Conservation (phyloP, 306 rosid genomes). For the Malus sylvestris region DNA sequence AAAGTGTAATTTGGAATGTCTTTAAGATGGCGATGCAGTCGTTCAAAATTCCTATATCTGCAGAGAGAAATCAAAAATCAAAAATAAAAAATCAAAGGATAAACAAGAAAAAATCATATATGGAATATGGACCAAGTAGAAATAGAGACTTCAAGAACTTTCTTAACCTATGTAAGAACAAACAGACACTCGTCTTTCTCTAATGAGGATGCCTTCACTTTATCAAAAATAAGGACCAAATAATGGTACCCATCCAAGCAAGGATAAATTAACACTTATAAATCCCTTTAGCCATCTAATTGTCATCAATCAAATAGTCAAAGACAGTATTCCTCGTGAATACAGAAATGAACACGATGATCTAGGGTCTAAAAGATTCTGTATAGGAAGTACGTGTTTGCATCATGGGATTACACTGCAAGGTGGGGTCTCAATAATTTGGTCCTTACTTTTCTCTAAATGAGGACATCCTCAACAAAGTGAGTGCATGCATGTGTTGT, state of each 20-base stretch:
- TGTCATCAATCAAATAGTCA: not conserved
- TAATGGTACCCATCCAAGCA: not conserved
- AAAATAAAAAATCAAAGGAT: not conserved
- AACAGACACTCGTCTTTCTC: not conserved
- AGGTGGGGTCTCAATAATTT: not conserved
- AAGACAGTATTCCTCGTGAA: not conserved
- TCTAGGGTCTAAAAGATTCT: not conserved
- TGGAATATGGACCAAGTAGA: not conserved
- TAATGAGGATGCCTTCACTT: not conserved
- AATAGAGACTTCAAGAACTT: constrained; percentile 16
- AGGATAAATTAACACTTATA: not conserved
- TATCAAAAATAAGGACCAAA: not conserved
- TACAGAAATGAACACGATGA: not conserved
- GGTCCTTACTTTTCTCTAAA: not conserved
- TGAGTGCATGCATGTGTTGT: not conserved
- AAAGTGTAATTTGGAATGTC: constrained; percentile 87
- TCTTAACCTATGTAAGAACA: not conserved
- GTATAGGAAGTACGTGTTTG: too few species aligned
- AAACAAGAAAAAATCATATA: constrained; percentile 11
- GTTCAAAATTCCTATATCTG: constrained; percentile 95
- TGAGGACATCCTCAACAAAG: not conserved
- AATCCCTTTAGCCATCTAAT: not conserved
- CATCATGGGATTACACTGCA: not conserved
- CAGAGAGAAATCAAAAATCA: constrained; percentile 8
- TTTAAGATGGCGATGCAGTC: constrained; percentile 85